These are phyloP conservation scores for Camelina sativa DNA, from an alignment of 345 rosid genomes.

Conservation along the genomic window DNA sequence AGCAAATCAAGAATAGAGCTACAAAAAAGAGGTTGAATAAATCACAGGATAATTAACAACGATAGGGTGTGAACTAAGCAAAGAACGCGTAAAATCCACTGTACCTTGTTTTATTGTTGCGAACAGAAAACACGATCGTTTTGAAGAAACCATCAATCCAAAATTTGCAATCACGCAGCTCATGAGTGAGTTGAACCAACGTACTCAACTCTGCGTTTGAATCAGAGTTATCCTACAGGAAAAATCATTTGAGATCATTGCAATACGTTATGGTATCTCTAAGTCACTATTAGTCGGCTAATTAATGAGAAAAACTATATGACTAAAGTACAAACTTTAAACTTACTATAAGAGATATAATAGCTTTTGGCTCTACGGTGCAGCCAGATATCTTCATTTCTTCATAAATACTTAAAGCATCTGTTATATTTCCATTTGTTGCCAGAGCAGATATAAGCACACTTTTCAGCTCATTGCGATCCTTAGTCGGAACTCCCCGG, in stretches of 20 bases:
- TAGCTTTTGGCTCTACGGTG: constrained; percentile 64
- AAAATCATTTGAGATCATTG: constrained; percentile 8
- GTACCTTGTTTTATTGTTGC: constrained; percentile 63
- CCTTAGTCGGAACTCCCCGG: constrained; percentile 45
- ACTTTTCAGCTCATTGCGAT: constrained; percentile 67
- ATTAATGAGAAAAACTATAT: background rate
- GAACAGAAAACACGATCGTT: constrained; percentile 54
- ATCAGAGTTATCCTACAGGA: constrained; percentile 55
- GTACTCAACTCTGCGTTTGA: constrained; percentile 54
- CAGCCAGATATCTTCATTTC: constrained; percentile 66
- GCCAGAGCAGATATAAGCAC: constrained; percentile 74
- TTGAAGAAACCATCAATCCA: constrained; percentile 74
- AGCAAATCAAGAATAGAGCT: constrained; percentile 69
- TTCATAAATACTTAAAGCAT: constrained; percentile 65
- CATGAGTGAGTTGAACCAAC: constrained; percentile 57
- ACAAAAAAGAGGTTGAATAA: constrained; percentile 31
- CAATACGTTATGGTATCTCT: background rate
- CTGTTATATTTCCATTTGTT: constrained; percentile 60
- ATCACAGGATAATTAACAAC: constrained; percentile 6
- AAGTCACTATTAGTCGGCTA: background rate
- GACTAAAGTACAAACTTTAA: constrained; percentile 16
- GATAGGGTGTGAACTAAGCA: constrained; percentile 7
- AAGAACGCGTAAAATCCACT: constrained; percentile 20
- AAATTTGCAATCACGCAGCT: constrained; percentile 51
- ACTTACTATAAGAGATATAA: constrained; percentile 72